Evolutionary conservation across 2,329 filamentous ascomycete genomes (phyloP), one percentile per base, ranked within the genome.

Genomic region (Zasmidium angulare): DNA sequence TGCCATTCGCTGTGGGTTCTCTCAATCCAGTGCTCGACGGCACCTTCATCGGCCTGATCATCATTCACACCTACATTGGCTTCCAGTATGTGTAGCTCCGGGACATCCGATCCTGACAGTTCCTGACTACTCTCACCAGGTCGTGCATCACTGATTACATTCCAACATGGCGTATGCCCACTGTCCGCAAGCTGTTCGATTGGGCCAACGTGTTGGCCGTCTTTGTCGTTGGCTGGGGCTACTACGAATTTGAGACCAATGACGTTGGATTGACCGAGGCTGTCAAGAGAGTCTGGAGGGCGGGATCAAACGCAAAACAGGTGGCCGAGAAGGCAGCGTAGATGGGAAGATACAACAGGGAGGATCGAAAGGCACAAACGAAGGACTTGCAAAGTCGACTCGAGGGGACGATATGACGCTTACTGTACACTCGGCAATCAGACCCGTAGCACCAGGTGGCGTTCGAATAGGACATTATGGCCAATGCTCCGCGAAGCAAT

Each of bases 181-280:
- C 83, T 66, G 77, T 85, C 61, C 85, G 86, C 74, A 87, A 85
- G 72, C 56, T 81, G n/a, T 82, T 87, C 74, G 85, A 84, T 76
- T 98, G 92, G 92, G 80, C 82, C 40, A 85, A 98, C 64, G 92
- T 93, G 72, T 78, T 82, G 49, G 87, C 85, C 61, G 97, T 96
- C 11, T 81, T 93, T 59, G 80, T 91, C 54, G 90, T 93, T 63
- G 92, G 90, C 53, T 83, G 96, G 66, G 93, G 93, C 59, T 83
- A 98, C 72, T 99, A 99, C 79, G 93, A 98, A 78, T 98, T 98
- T 71, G 95, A 99, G 87, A 99, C 95, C 29, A 98, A 97, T 74
- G 95, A 99, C 69, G 91, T 99, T 54, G 95, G 95, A 66, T 77
- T 99, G 61, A 96, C 92, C 9, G 93, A 96, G 83, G 89, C 88